Base-by-base conservation (phyloP, 805 yeast species). In the Suhomyces kilbournensis region DNA sequence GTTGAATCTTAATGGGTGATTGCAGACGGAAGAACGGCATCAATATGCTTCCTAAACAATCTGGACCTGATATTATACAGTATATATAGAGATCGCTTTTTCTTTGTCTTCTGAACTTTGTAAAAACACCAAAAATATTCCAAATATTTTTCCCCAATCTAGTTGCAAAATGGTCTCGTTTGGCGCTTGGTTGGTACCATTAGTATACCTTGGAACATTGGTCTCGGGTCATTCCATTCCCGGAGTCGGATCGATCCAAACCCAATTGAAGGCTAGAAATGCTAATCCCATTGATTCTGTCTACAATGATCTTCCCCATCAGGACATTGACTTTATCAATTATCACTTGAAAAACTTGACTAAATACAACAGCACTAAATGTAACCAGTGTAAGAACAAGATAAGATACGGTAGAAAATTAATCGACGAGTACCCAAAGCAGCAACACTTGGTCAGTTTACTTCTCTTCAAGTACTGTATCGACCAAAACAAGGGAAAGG, bases 391-490 rank as follows among this genome's bases (percentile, higher is more conserved):
- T 59, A 74, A 74, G 57, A 51, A 70, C 60, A 70, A 63, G 55
- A 57, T 73, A 48, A 64, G 55, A 49, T 71, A 62, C 53, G 71
- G 71, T 26, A 59, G 64, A 47, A 39, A 48, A 5, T 61, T 72
- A 47, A 39, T 71, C 20, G 57, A 64, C 7, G 54, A 62, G 20
- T 54, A 65, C 28, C 75, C 76, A 3, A 66, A 66, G 5, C 63
- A 71, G 46, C 61, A 64, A 30, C 75, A 72, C 57, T 65, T 74
- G 57, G 60, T 72, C 46, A 62, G 71, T 35, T 64, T 74, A 47
- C 57, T 72, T 42, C 59, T 74, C 28, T 74, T 68, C 60, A 65
- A 71, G 55, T 61, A 71, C 56, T 73, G 77, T 57, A 51, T 72
- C 46, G 52, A 49, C 7, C 39, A 53, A 28, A 66, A 73, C 55